Conservation (phyloP, 202 grass and related monocot genomes). For the Zizania palustris region DNA sequence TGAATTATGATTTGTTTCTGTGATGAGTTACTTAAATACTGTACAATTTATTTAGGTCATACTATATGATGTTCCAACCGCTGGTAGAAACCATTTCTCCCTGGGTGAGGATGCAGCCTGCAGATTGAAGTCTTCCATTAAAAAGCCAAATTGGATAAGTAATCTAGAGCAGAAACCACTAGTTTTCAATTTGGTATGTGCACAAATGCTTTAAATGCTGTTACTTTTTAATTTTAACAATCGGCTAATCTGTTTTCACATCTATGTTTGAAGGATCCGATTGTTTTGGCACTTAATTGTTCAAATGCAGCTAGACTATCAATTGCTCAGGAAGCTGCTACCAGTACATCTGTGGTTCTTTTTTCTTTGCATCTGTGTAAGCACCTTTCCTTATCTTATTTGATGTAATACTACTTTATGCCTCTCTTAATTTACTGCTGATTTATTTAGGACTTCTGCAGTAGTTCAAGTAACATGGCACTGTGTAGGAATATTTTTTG, state of each 20-base stretch:
- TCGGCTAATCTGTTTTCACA: constrained; percentile 28
- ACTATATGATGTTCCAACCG: constrained; percentile 68
- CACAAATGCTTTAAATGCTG: constrained; percentile 28
- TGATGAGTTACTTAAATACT: constrained; percentile 33
- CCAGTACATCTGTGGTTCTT: constrained; percentile 35
- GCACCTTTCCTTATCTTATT: constrained; percentile 34
- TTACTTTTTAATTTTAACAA: constrained; percentile 28
- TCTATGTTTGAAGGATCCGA: constrained; percentile 56
- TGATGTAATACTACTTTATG: constrained; percentile 26
- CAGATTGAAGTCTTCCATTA: constrained; percentile 41
- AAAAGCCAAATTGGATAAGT: constrained; percentile 78
- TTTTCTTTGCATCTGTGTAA: constrained; percentile 64
- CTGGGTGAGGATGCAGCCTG: constrained; percentile 48
- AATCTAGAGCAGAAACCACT: constrained; percentile 58
- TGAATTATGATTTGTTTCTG: constrained; percentile 1
- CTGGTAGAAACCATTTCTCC: constrained; percentile 79
- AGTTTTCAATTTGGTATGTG: constrained; percentile 76
- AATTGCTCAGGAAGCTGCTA: constrained; percentile 42
- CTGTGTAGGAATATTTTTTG: constrained; percentile 51
- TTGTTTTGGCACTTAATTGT: constrained; percentile 94
- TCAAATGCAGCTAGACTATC: constrained; percentile 61
- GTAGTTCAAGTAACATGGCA: constrained; percentile 57
- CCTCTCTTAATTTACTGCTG: constrained; percentile 39
- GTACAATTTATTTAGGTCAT: constrained; percentile 68
- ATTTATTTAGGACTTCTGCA: constrained; percentile 48